These are phyloP conservation scores for Wallacemonas sp. DNA, from an alignment of 208 protist genomes.

Conservation along the genomic window DNA sequence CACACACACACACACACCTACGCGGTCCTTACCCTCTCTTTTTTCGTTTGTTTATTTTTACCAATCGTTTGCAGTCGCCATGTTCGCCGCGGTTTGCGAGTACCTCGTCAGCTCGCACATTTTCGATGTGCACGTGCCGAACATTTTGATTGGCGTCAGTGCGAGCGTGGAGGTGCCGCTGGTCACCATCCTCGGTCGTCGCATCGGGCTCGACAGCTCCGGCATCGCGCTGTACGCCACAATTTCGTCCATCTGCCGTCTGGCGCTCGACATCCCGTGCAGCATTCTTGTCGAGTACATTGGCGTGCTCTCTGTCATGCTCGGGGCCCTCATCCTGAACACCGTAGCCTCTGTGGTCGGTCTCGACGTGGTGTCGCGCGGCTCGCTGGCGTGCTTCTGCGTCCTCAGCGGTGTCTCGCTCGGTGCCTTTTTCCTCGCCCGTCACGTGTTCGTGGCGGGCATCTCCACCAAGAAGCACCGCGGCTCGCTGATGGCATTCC, in stretches of 20 bases:
- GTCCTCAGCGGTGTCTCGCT: constrained; percentile 66
- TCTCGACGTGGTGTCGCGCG: constrained; percentile 20
- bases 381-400: constrained; percentile 48
- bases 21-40: background rate
- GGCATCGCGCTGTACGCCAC: constrained; percentile 66
- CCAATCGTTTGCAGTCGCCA: background rate
- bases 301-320: constrained; percentile 67
- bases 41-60: background rate
- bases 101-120: constrained; percentile 55
- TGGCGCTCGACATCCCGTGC: constrained; percentile 65
- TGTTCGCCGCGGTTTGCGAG: background rate
- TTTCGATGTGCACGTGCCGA: constrained; percentile 78
- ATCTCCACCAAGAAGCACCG: constrained; percentile 70
- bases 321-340: constrained; percentile 52
- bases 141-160: constrained; percentile 75
- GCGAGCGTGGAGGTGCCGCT: constrained; percentile 76
- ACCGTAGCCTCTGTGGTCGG: constrained; percentile 36
- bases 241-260: constrained; percentile 51
- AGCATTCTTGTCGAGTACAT: constrained; percentile 69
- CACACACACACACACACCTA: too few relatives aligned
- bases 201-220: constrained; percentile 42
- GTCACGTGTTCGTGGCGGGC: constrained; percentile 78
- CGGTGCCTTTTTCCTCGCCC: constrained; percentile 78
- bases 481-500: constrained; percentile 75
- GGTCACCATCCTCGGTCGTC: constrained; percentile 67